Evolutionary conservation across 1,284 basidiomycete species (phyloP).

Genomic region (Tranzscheliella williamsii): DNA sequence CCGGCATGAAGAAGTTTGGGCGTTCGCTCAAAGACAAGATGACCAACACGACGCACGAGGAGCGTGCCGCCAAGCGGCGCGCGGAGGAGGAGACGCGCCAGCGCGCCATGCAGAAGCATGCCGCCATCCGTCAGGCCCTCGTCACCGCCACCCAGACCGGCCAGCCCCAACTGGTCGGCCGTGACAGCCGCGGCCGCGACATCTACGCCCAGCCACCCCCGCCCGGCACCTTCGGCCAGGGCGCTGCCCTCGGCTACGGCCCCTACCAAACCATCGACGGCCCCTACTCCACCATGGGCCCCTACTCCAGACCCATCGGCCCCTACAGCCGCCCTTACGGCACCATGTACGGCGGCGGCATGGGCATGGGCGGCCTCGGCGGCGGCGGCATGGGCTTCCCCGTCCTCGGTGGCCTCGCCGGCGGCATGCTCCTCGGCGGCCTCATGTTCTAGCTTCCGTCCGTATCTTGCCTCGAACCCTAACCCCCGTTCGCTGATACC

Average conservation of each 20-base stretch:
- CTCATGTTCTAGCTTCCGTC: conserved; percentile 28
- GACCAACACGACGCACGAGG: conserved; percentile 53
- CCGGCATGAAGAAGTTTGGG: conserved; percentile 45
- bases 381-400: conserved; percentile 27
- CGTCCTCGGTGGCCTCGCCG: conserved; percentile 24
- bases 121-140: conserved; percentile 23
- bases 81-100: conserved; percentile 37
- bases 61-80: conserved; percentile 45
- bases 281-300: conserved; percentile 29
- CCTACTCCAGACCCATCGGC: conserved; percentile 24
- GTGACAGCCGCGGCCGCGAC: conserved; percentile 33
- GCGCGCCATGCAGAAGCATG: conserved; percentile 39
- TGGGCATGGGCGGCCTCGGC: conserved; percentile 8
- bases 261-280: conserved; percentile 34
- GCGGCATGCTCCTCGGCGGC: conserved; percentile 42
- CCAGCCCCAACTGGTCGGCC: conserved; percentile 38
- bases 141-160: conserved; percentile 27
- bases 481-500: no score
- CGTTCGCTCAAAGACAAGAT: conserved; percentile 57
- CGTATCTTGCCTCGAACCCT: no score
- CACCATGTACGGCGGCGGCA: conserved; percentile 2
- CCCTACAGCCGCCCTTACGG: conserved; percentile 26
- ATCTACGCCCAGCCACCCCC: conserved; percentile 46
- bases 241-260: conserved; percentile 31
- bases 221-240: conserved; percentile 19